Conservation (phyloP, 2,329 filamentous ascomycete species). For the Pseudopithomyces maydicus region DNA sequence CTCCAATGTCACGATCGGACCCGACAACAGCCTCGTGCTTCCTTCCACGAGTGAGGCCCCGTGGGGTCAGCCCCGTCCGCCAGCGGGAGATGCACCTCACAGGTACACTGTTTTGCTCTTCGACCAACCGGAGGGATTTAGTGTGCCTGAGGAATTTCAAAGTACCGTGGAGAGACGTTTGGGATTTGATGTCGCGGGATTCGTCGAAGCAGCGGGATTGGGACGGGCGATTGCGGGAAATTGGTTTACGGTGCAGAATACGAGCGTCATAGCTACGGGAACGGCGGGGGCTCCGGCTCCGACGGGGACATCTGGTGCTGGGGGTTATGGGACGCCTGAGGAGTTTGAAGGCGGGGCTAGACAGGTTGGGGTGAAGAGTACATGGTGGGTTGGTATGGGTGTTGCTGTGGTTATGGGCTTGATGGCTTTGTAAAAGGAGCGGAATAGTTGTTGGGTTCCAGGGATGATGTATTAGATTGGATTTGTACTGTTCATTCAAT, state of each 20-base stretch:
- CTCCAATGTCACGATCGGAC: conserved; percentile 31
- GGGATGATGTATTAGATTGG: no score
- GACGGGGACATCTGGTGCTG: background rate
- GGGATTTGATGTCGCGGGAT: conserved; percentile 45
- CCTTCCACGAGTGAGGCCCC: conserved; percentile 19
- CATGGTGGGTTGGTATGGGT: no score
- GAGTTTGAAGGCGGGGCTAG: background rate
- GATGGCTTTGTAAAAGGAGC: no score
- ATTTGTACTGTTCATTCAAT: no score
- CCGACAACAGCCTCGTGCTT: conserved; percentile 14
- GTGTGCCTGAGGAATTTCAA: conserved; percentile 32
- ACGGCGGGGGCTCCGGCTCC: background rate
- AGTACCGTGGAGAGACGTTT: conserved; percentile 28
- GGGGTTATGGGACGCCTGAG: background rate
- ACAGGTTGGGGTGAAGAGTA: no score
- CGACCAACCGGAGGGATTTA: conserved; percentile 32
- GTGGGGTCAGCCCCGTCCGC: conserved; percentile 32
- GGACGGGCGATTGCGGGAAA: conserved; percentile 40
- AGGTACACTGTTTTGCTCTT: conserved; percentile 36
- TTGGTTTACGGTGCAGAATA: conserved; percentile 46
- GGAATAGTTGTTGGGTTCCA: no score
- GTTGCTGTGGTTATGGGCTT: no score
- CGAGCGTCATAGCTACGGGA: conserved; percentile 19
- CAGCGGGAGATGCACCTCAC: conserved; percentile 35
- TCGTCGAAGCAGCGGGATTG: conserved; percentile 39